Evolutionary conservation across 352 stramenopile species (phyloP).

Genomic region (Globisporangium okanoganense): DNA sequence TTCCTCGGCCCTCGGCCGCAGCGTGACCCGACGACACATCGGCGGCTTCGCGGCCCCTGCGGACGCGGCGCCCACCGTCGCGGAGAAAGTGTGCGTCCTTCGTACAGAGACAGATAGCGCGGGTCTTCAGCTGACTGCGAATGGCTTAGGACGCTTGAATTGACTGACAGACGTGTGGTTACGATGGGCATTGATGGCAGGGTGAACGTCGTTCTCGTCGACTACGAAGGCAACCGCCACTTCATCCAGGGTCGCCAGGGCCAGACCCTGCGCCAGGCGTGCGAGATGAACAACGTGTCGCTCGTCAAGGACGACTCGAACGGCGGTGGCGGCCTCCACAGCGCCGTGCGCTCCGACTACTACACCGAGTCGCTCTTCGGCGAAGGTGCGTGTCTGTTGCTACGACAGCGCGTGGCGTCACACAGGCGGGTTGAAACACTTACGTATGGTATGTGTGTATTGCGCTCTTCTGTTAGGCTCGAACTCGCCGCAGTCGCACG

Average conservation of each 20-base stretch:
- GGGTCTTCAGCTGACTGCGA: neutral
- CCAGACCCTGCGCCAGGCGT: constrained; percentile 81
- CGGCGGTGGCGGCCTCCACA: constrained; percentile 66
- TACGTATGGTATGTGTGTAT: neutral
- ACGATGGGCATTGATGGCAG: constrained; percentile 23
- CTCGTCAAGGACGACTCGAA: constrained; percentile 87
- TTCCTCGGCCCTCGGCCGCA: constrained; percentile 16
- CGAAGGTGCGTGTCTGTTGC: constrained; percentile 38
- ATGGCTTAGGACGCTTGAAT: neutral
- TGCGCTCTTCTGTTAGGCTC: constrained; percentile 21
- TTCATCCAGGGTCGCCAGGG: constrained; percentile 74
- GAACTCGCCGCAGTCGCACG: constrained; percentile 79
- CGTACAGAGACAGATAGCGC: neutral
- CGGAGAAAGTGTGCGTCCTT: constrained; percentile 54
- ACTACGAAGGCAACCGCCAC: constrained; percentile 88
- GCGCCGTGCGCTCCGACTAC: constrained; percentile 62
- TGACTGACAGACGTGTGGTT: neutral
- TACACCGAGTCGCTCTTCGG: constrained; percentile 89
- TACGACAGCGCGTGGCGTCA: neutral
- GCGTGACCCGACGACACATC: constrained; percentile 42
- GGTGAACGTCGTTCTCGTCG: constrained; percentile 81
- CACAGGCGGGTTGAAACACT: neutral
- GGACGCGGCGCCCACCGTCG: constrained; percentile 40
- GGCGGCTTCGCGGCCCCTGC: constrained; percentile 33
- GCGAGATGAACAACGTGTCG: constrained; percentile 67